These are phyloP conservation scores for Candida labiduridarum DNA, from an alignment of 1,139 yeast genomes.

Conservation along the genomic window DNA sequence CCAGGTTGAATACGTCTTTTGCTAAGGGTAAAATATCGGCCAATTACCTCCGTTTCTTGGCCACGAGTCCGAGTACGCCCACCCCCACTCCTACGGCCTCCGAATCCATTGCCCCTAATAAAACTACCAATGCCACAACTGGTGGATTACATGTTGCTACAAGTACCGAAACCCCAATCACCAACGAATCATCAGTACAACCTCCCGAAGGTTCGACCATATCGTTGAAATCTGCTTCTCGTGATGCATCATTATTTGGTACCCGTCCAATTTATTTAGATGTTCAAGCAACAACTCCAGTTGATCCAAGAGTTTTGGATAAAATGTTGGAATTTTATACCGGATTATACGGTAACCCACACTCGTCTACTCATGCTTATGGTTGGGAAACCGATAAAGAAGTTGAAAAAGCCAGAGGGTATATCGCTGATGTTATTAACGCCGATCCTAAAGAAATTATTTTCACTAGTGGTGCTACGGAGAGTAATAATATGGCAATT, in stretches of 20 bases:
- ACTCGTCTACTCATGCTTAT: slow-evolving; percentile 94
- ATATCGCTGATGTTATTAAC: slow-evolving; percentile 79
- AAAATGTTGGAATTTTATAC: slow-evolving; percentile 91
- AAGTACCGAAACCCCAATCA: slow-evolving; percentile 17
- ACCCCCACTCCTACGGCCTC: neutral
- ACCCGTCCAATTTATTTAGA: slow-evolving; percentile 90
- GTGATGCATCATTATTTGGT: slow-evolving; percentile 56
- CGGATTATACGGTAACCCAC: slow-evolving; percentile 96
- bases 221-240: slow-evolving; percentile 45
- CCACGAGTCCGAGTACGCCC: slow-evolving; percentile 1
- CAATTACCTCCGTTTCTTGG: neutral
- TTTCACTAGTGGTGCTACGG: slow-evolving; percentile 98
- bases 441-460: slow-evolving; percentile 98
- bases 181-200: slow-evolving; percentile 17
- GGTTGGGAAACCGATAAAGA: slow-evolving; percentile 99
- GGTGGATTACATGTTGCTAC: slow-evolving; percentile 24
- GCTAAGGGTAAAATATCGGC: neutral
- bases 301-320: slow-evolving; percentile 95
- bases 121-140: slow-evolving; percentile 19
- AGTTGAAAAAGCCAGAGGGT: slow-evolving; percentile 81
- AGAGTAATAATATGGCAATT: slow-evolving; percentile 89
- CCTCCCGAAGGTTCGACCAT: slow-evolving; percentile 51
- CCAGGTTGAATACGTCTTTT: neutral
- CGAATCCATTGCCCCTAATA: slow-evolving; percentile 4
- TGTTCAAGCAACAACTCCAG: slow-evolving; percentile 97